These are phyloP conservation scores for Cercospora nicotianae DNA, from an alignment of 2,329 filamentous ascomycete species.

Conservation along the genomic window DNA sequence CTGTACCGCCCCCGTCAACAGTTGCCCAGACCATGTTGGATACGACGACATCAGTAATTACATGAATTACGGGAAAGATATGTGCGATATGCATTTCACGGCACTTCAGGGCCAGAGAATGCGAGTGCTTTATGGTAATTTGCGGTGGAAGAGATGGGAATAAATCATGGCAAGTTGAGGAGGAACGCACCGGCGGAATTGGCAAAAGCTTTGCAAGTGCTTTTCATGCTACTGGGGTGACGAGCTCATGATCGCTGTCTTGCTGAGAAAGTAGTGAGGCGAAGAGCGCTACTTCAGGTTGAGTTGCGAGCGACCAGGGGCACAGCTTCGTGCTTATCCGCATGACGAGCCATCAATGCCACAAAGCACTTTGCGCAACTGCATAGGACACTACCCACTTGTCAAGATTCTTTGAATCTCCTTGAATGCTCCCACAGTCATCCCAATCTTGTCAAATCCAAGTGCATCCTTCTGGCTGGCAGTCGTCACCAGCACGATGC, in stretches of 20 bases:
- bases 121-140: not conserved
- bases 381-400: not conserved
- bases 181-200: not conserved
- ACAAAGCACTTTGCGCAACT: not conserved
- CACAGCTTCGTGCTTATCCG: not conserved
- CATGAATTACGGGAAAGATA: not conserved
- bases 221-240: too few relatives aligned
- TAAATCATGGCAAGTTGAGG: not conserved
- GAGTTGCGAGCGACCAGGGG: not conserved
- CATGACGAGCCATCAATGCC: not conserved
- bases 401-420: slow-evolving; percentile 15
- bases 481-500: slow-evolving; percentile 31
- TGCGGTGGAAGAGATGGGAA: not conserved
- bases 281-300: not conserved
- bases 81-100: not conserved
- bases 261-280: too few relatives aligned
- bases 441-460: slow-evolving; percentile 13
- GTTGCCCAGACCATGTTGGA: not conserved
- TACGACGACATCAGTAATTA: not conserved
- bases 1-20: not conserved
- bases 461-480: slow-evolving; percentile 16
- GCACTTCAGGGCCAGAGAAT: not conserved
- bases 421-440: slow-evolving; percentile 20
- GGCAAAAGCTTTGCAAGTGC: not conserved
- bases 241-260: too few relatives aligned